Evolutionary conservation across 768 basidiomycete species (phyloP), one percentile per base, ranked within the genome.

Genomic region (Coprinellus aureogranulatus): DNA sequence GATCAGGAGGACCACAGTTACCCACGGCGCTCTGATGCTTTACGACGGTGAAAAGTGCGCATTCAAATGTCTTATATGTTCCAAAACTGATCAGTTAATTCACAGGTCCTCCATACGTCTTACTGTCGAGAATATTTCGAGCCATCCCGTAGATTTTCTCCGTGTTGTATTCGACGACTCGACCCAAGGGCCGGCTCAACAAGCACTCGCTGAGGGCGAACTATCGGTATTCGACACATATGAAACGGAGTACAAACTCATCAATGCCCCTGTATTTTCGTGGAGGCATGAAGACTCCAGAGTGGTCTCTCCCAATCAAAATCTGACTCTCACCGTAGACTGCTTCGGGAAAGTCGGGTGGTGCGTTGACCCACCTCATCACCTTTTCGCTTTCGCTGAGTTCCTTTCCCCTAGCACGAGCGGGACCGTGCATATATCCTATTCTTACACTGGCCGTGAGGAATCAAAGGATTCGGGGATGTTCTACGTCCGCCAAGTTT

Each of bases 41-140:
- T 98, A 96, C 66, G 85, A 96, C 48, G 97, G 97, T 31, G 97
- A 99, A 76, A 86, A 75, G 95, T 94, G 61, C n/a, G n/a, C n/a
- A n/a, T n/a, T n/a, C n/a, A n/a, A n/a, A n/a, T 16, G 16, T 5
- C 51, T 23, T 40, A 28, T 51, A 18, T 10, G 3, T 25, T 48
- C 30, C 47, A 49, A 55, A 41, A 54, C 58, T 61, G 49, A 66
- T 55, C 44, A 28, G 30, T 39, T 14, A 18, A 58, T 23, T 5
- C 23, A 14, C 30, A 98, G 96, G 67, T 90, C 92, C 1, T 83
- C 77, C 4, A 85, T 98, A 47, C 87, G 90, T 2, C 77, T 98
- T 45, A 92, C 90, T 0, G 75, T 98, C 4, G 96, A 98, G 70
- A 98, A 98, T 63, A 85, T 92, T 9, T 97, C 95, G 1, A 59